A percentile compares a stretch with the other conserved stretches of the same genome.
Evolutionary conservation across 1,284 basidiomycete species (phyloP).

Genomic region (Ustilago esculenta): DNA sequence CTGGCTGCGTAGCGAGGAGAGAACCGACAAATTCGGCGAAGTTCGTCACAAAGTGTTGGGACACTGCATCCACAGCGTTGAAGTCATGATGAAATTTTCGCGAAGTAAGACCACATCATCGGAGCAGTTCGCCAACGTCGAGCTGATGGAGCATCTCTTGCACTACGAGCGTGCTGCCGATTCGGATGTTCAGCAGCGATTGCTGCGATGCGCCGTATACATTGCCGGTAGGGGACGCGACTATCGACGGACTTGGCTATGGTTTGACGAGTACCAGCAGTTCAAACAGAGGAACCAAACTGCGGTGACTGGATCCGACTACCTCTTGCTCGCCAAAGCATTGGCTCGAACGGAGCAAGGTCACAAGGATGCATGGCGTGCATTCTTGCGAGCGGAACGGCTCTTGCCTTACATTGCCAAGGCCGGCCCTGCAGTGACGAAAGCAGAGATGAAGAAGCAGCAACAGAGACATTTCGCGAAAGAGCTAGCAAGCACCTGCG

Average conservation of each 20-base stretch:
- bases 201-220: constrained; percentile 16
- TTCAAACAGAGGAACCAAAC: background rate
- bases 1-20: constrained; percentile 1
- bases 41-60: constrained; percentile 2
- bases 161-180: background rate
- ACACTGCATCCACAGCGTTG: constrained; percentile 15
- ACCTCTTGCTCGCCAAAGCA: constrained; percentile 23
- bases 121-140: constrained; percentile 7
- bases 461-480: background rate
- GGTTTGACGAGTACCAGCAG: constrained; percentile 15
- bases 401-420: background rate
- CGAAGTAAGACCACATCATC: constrained; percentile 11
- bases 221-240: constrained; percentile 19
- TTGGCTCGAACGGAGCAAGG: constrained; percentile 19
- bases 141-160: constrained; percentile 23
- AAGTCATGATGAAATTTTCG: constrained; percentile 4
- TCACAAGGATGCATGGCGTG: constrained; percentile 9
- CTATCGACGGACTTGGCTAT: constrained; percentile 5
- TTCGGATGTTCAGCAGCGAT: constrained; percentile 5
- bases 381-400: constrained; percentile 16
- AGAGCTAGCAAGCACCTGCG: background rate
- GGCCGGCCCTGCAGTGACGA: background rate
- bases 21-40: background rate
- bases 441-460: no score
- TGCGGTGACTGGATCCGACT: constrained; percentile 8